These are phyloP conservation scores for Sarocladium strictum DNA, from an alignment of 2,329 filamentous ascomycete genomes.

Conservation along the genomic window DNA sequence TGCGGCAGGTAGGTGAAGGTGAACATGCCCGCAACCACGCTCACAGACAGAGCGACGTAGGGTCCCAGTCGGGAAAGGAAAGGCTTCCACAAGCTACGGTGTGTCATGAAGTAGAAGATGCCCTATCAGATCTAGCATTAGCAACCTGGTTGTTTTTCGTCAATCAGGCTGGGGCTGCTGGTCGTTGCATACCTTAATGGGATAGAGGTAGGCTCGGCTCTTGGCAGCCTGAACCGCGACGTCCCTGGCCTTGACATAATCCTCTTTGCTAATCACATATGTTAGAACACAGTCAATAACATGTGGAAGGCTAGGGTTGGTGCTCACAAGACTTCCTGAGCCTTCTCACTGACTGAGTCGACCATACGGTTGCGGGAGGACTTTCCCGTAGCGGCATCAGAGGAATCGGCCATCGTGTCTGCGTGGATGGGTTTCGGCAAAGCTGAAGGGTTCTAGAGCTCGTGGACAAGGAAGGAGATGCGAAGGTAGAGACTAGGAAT, in stretches of 20 bases:
- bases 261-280: constrained; percentile 50
- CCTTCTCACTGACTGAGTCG: constrained; percentile 36
- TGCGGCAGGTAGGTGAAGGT: constrained; percentile 82
- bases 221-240: constrained; percentile 63
- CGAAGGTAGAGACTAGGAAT: no score
- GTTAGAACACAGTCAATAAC: background rate
- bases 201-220: constrained; percentile 80
- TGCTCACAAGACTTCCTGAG: constrained; percentile 44
- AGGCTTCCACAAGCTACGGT: constrained; percentile 53
- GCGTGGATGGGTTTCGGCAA: no score
- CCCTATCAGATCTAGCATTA: constrained; percentile 33
- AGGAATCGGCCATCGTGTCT: constrained; percentile 19
- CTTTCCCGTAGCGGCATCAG: constrained; percentile 17
- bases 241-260: constrained; percentile 59
- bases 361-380: constrained; percentile 26
- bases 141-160: background rate
- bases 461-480: no score
- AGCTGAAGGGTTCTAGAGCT: no score
- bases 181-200: constrained; percentile 53
- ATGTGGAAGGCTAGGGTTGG: background rate
- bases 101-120: constrained; percentile 52
- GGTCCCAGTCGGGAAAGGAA: constrained; percentile 48
- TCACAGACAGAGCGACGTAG: constrained; percentile 63
- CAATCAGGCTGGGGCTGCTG: background rate
- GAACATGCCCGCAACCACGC: constrained; percentile 78